phyloP scores from a whole-genome alignment of 768 basidiomycete genomes.

The Leccinum broughii region DNA sequence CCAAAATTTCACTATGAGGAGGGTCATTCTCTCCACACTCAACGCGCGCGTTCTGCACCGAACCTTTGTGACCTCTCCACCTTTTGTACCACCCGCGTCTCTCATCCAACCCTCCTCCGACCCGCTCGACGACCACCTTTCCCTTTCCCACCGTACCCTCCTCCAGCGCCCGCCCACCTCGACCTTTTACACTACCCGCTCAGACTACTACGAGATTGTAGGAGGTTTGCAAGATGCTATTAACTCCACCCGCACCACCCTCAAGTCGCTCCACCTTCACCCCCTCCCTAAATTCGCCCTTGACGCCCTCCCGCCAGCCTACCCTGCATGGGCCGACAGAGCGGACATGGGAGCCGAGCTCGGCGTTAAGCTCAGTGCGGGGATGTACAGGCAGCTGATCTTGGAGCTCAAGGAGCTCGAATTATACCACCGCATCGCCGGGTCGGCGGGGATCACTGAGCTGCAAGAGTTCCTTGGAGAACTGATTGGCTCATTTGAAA shows the following conservation, averaged over 20 bases:
- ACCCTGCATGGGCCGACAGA: slow-evolving; percentile 69
- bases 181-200: slow-evolving; percentile 81
- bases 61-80: slow-evolving; percentile 13
- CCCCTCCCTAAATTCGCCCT: slow-evolving; percentile 77
- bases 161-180: slow-evolving; percentile 57
- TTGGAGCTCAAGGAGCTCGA: slow-evolving; percentile 67
- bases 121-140: slow-evolving; percentile 8
- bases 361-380: slow-evolving; percentile 59
- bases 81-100: slow-evolving; percentile 31
- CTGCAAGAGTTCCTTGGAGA: slow-evolving; percentile 62
- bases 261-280: slow-evolving; percentile 66
- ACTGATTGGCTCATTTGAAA: slow-evolving; percentile 64
- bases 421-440: slow-evolving; percentile 43
- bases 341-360: slow-evolving; percentile 59
- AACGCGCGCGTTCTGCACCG: slow-evolving; percentile 13
- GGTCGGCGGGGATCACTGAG: slow-evolving; percentile 33
- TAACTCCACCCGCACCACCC: slow-evolving; percentile 51
- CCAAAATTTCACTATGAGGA: slow-evolving; percentile 10
- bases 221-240: slow-evolving; percentile 65
- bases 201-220: slow-evolving; percentile 73
- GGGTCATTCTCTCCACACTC: slow-evolving; percentile 6
- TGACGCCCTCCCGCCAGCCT: slow-evolving; percentile 55
- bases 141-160: slow-evolving; percentile 2
- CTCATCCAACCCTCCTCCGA: slow-evolving; percentile 9
- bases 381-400: slow-evolving; percentile 68